Conservation (phyloP, 495 filamentous ascomycete genomes). For the Hypoxylon fuscum region DNA sequence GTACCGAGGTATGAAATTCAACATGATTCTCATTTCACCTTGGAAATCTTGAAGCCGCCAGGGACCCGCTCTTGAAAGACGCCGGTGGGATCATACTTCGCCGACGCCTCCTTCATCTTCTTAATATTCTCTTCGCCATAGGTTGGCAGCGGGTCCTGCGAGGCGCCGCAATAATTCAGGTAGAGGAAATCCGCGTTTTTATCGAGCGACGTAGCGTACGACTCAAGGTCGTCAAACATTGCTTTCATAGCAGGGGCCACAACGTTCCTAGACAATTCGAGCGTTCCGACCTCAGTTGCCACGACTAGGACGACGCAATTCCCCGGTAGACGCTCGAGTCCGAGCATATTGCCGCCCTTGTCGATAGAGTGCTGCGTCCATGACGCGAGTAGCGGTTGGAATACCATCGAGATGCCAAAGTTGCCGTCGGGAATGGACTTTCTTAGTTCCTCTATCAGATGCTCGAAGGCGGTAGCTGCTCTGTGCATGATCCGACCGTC, state of each 20-base stretch:
- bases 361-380: constrained; percentile 53
- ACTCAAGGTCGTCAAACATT: constrained; percentile 15
- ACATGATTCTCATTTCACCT: no score
- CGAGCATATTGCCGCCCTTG: constrained; percentile 64
- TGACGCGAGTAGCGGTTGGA: constrained; percentile 57
- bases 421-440: constrained; percentile 39
- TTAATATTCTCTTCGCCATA: constrained; percentile 58
- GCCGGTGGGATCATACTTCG: constrained; percentile 59
- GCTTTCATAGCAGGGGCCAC: constrained; percentile 1
- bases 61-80: constrained; percentile 57
- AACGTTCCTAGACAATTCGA: constrained; percentile 20
- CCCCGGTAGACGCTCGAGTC: constrained; percentile 51
- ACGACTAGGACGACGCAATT: constrained; percentile 37
- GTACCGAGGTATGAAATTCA: no score
- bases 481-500: constrained; percentile 40
- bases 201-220: constrained; percentile 15
- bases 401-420: constrained; percentile 53
- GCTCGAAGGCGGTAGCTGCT: constrained; percentile 29
- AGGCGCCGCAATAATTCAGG: constrained; percentile 53
- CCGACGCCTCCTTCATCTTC: constrained; percentile 46
- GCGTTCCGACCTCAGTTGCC: constrained; percentile 24
- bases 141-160: constrained; percentile 55
- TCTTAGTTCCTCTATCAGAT: constrained; percentile 30
- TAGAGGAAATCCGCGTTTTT: constrained; percentile 33
- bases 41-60: constrained; percentile 40